Evolutionary conservation across 805 yeast species (phyloP).

Genomic region (Pachysolen tannophilus): DNA sequence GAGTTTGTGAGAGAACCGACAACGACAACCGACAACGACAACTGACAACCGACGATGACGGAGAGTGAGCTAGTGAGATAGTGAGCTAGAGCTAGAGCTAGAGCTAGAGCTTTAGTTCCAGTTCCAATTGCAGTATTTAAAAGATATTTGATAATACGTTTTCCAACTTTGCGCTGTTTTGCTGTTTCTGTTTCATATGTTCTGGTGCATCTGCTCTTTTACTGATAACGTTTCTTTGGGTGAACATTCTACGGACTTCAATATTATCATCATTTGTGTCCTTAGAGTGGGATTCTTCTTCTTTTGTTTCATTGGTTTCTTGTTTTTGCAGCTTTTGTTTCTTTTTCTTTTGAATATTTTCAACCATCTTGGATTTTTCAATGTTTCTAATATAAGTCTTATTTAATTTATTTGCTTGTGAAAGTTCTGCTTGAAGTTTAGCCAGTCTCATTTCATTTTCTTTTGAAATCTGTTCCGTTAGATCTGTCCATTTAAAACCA

Average conservation of each 20-base stretch:
- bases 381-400: slow-evolving; percentile 77
- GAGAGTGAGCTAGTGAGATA: no score
- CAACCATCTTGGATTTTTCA: slow-evolving; percentile 76
- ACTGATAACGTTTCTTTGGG: slow-evolving; percentile 62
- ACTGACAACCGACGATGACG: no score
- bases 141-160: slow-evolving; percentile 48
- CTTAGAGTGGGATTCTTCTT: slow-evolving; percentile 10
- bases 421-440: slow-evolving; percentile 77
- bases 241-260: slow-evolving; percentile 50
- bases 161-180: slow-evolving; percentile 28
- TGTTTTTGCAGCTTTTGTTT: no score
- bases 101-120: no score
- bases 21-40: no score
- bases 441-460: slow-evolving; percentile 87
- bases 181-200: slow-evolving; percentile 31
- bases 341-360: slow-evolving; percentile 50
- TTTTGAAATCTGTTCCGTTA: slow-evolving; percentile 86
- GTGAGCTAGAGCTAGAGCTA: no score
- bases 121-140: no score
- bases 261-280: slow-evolving; percentile 17
- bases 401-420: slow-evolving; percentile 83
- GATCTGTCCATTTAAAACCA: slow-evolving; percentile 91
- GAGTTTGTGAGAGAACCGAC: no score
- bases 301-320: slow-evolving; percentile 21
- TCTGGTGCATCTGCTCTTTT: slow-evolving; percentile 56